phyloP scores from a whole-genome alignment of 495 filamentous ascomycete species.

The Podospora pseudocomata region DNA sequence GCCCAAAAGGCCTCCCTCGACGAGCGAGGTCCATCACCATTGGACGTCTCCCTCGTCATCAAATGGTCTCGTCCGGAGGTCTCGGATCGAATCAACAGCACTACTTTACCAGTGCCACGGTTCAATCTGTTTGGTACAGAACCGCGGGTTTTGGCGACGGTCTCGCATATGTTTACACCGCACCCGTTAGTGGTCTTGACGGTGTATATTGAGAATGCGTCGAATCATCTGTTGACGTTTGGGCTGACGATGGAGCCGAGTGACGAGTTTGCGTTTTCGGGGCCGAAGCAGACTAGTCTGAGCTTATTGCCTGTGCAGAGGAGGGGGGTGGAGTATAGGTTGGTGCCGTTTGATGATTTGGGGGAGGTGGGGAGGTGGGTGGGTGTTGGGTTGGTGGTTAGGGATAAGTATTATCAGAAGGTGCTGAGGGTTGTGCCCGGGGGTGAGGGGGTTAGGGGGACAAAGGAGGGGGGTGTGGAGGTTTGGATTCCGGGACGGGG shows the following conservation, averaged over 20 bases:
- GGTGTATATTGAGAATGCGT: constrained; percentile 76
- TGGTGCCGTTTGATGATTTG: constrained; percentile 50
- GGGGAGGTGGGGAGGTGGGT: constrained; percentile 54
- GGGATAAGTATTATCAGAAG: constrained; percentile 90
- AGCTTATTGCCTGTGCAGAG: constrained; percentile 77
- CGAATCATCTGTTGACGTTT: constrained; percentile 90
- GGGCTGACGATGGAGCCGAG: constrained; percentile 85
- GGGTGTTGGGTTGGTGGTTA: constrained; percentile 64
- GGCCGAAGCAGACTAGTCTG: constrained; percentile 71
- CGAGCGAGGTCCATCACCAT: constrained; percentile 64
- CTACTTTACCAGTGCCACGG: constrained; percentile 67
- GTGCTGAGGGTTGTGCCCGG: constrained; percentile 65
- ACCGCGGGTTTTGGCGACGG: constrained; percentile 76
- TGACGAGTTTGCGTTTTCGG: constrained; percentile 90
- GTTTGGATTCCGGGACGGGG: constrained; percentile 53
- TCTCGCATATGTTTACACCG: constrained; percentile 36
- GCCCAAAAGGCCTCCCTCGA: constrained; percentile 72
- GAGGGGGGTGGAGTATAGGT: constrained; percentile 61
- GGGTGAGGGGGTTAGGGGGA: constrained; percentile 63
- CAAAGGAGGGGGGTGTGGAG: constrained; percentile 69
- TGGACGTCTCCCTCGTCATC: constrained; percentile 74
- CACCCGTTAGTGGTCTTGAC: constrained; percentile 11
- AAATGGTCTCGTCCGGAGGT: constrained; percentile 60
- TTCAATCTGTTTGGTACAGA: constrained; percentile 76
- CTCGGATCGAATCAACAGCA: constrained; percentile 44